Percentiles rank a stretch among this genome's conserved stretches.
These are phyloP conservation scores for Pseudonitzschia multistriata DNA, from an alignment of 108 stramenopile species.

Conservation along the genomic window DNA sequence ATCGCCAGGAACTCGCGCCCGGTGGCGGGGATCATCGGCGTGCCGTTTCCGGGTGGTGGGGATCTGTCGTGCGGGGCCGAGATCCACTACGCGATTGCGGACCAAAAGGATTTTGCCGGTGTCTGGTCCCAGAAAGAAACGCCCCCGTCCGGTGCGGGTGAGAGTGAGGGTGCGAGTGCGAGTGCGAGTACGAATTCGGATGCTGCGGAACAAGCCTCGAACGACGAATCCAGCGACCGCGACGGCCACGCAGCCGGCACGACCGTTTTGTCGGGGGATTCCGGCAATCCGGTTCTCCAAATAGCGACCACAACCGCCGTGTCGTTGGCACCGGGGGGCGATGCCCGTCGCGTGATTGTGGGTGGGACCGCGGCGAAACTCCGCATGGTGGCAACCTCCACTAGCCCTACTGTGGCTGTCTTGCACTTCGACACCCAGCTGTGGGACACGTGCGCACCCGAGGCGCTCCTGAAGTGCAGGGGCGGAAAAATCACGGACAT, in stretches of 20 bases:
- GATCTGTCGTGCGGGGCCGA: constrained; percentile 24
- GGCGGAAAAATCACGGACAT: constrained; percentile 68
- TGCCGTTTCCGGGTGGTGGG: constrained; percentile 59
- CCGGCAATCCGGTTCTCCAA: constrained; percentile 29
- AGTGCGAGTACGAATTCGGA: too few relatives aligned
- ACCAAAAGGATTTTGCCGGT: constrained; percentile 35
- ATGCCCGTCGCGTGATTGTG: constrained; percentile 23
- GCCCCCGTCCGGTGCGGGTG: background rate
- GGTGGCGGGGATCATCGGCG: constrained; percentile 67
- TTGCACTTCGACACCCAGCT: constrained; percentile 53
- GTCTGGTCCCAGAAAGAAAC: constrained; percentile 6
- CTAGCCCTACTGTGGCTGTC: constrained; percentile 32
- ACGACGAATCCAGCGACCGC: background rate
- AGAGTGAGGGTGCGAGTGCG: background rate
- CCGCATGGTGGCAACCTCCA: constrained; percentile 24
- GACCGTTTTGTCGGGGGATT: constrained; percentile 56
- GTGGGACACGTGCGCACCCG: constrained; percentile 70
- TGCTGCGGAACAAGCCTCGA: background rate
- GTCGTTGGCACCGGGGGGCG: constrained; percentile 2
- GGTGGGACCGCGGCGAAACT: constrained; percentile 68
- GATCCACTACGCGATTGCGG: constrained; percentile 53
- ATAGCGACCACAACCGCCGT: constrained; percentile 24
- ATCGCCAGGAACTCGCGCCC: constrained; percentile 55
- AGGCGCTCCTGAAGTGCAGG: constrained; percentile 47
- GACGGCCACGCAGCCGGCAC: background rate